Evolutionary conservation across 75 land plant species (phyloP).

Genomic region (Larix kaempferi): DNA sequence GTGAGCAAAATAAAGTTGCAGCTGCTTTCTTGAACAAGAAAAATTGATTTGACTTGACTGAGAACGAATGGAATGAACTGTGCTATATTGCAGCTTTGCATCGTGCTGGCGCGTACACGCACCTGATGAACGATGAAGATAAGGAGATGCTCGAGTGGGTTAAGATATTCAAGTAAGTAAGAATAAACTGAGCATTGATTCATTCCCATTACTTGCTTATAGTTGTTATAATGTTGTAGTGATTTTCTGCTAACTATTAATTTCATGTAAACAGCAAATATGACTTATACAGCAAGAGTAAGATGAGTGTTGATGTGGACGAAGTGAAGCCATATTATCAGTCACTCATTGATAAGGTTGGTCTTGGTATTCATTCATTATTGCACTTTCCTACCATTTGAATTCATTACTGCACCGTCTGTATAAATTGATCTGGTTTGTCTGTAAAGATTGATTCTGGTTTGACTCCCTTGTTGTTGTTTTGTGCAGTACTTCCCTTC

Average conservation of each 20-base stretch:
- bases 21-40: neutral
- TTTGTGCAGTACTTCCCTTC: constrained; percentile 58
- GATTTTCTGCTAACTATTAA: neutral
- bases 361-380: neutral
- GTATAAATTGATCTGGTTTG: too few relatives aligned
- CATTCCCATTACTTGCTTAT: neutral
- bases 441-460: too few relatives aligned
- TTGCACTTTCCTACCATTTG: neutral
- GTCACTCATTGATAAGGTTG: constrained; percentile 80
- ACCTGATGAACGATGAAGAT: constrained; percentile 76
- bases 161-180: constrained; percentile 70
- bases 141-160: constrained; percentile 73
- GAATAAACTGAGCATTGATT: neutral
- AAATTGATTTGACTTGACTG: neutral
- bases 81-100: constrained; percentile 62
- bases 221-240: neutral
- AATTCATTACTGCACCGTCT: neutral
- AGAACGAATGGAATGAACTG: neutral
- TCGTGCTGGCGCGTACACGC: constrained; percentile 51
- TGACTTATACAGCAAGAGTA: constrained; percentile 94
- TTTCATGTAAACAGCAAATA: constrained; percentile 61
- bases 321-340: constrained; percentile 80
- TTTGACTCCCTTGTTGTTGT: too few relatives aligned
- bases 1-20: constrained; percentile 20
- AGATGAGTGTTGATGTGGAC: constrained; percentile 70